phyloP scores from a whole-genome alignment of 805 yeast species.

The Nakazawaea ambrosiae region DNA sequence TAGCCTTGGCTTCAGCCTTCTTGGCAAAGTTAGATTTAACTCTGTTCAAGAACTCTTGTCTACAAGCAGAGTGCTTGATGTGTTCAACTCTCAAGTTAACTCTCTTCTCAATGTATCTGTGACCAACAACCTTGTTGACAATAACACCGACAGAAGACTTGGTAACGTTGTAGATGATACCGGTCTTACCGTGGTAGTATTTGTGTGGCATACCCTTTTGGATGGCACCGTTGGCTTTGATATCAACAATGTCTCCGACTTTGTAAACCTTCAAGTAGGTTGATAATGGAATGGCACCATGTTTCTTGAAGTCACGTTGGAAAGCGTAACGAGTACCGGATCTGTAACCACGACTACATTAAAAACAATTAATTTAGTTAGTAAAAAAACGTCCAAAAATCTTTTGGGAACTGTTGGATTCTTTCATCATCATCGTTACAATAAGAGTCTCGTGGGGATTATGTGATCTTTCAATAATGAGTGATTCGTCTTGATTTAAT shows the following conservation, averaged over 20 bases:
- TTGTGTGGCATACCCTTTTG: conserved; percentile 99
- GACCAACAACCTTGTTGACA: conserved; percentile 96
- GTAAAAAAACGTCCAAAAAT: not conserved
- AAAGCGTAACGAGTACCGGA: conserved; percentile 99
- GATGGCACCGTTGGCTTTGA: conserved; percentile 98
- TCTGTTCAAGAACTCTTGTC: conserved; percentile 98
- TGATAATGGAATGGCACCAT: conserved; percentile 91
- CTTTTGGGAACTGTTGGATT: too few species aligned
- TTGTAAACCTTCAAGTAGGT: conserved; percentile 96
- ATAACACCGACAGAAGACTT: conserved; percentile 98
- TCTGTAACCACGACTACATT: conserved; percentile 92
- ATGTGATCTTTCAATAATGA: too few species aligned
- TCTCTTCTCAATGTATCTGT: conserved; percentile 99
- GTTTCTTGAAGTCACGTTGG: conserved; percentile 99
- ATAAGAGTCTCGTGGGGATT: too few species aligned
- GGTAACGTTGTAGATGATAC: conserved; percentile 98
- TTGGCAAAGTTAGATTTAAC: conserved; percentile 94
- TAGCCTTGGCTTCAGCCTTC: conserved; percentile 90
- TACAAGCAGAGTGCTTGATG: conserved; percentile 99
- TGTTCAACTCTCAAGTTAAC: conserved; percentile 98
- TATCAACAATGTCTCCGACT: conserved; percentile 99
- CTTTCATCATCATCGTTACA: too few species aligned
- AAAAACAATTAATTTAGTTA: conserved; percentile 5
- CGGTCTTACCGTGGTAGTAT: conserved; percentile 99
- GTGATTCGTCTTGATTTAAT: too few species aligned